Evolutionary conservation across 1,284 basidiomycete genomes (phyloP).

Genomic region (Tranzscheliella williamsii): DNA sequence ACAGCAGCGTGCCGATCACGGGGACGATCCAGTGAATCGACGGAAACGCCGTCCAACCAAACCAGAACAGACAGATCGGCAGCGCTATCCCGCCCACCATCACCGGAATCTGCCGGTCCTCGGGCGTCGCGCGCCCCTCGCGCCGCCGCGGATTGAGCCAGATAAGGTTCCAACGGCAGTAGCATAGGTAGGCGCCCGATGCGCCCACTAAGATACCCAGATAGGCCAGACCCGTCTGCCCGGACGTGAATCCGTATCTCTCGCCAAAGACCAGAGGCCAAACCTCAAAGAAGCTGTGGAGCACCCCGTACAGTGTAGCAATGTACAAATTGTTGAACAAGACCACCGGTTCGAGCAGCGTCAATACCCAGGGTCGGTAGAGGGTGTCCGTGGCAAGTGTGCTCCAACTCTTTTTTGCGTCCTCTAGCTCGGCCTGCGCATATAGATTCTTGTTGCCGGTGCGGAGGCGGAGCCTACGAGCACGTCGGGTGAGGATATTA

Average conservation of each 20-base stretch:
- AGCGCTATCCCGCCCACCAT: conserved; percentile 72
- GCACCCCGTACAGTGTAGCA: conserved; percentile 23
- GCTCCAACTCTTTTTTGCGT: conserved; percentile 3
- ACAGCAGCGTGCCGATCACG: conserved; percentile 50
- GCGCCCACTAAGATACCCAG: conserved; percentile 16
- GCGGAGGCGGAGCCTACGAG: conserved; percentile 8
- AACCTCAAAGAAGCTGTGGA: conserved; percentile 32
- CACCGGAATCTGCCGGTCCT: conserved; percentile 52
- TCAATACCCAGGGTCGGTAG: conserved; percentile 30
- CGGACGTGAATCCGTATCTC: conserved; percentile 29
- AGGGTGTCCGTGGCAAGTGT: conserved; percentile 11
- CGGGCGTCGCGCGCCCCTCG: conserved; percentile 61
- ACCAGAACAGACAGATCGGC: conserved; percentile 70
- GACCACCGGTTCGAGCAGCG: conserved; percentile 21
- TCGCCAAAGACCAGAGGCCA: conserved; percentile 20
- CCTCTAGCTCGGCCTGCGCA: conserved; percentile 20
- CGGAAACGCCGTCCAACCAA: conserved; percentile 58
- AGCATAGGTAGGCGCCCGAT: conserved; percentile 7
- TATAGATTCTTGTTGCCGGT: conserved; percentile 9
- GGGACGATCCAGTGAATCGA: conserved; percentile 59
- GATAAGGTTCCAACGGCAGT: conserved; percentile 11
- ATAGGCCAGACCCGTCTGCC: conserved; percentile 16
- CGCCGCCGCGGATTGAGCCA: conserved; percentile 8
- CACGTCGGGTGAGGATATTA: conserved; percentile 24
- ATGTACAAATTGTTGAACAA: conserved; percentile 18